These are phyloP conservation scores for Suillus bovinus DNA, from an alignment of 768 basidiomycete species.

Conservation along the genomic window DNA sequence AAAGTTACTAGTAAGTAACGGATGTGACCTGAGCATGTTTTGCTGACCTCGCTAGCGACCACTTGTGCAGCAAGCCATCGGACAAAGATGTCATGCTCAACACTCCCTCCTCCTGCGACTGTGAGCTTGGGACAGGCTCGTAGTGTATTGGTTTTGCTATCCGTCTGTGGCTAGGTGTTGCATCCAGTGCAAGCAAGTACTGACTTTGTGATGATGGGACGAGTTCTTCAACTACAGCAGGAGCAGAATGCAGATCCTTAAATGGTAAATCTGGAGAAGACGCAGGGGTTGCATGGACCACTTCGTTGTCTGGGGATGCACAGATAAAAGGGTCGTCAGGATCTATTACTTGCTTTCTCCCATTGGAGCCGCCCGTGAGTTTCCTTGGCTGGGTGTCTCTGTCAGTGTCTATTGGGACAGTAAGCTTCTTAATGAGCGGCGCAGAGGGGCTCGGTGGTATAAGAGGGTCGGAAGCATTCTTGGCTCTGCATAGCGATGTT, in stretches of 20 bases:
- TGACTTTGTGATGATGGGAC: constrained; percentile 34
- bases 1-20: constrained; percentile 14
- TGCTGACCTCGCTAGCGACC: constrained; percentile 20
- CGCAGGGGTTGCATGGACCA: not conserved
- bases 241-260: not conserved
- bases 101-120: constrained; percentile 34
- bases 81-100: constrained; percentile 12
- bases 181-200: constrained; percentile 32
- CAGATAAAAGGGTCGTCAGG: constrained; percentile 4
- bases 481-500: not conserved
- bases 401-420: not conserved
- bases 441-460: not conserved
- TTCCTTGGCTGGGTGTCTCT: not conserved
- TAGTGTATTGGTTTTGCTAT: constrained; percentile 16
- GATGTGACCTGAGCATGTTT: not conserved
- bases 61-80: not conserved
- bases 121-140: constrained; percentile 31
- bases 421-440: not conserved
- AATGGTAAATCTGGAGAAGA: not conserved
- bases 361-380: not conserved
- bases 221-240: constrained; percentile 12
- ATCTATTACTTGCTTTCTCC: not conserved
- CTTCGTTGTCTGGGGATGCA: not conserved
- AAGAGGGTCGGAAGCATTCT: not conserved
- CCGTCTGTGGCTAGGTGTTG: constrained; percentile 38